phyloP scores from a whole-genome alignment of 2,329 filamentous ascomycete species.

The Nemania diffusa region DNA sequence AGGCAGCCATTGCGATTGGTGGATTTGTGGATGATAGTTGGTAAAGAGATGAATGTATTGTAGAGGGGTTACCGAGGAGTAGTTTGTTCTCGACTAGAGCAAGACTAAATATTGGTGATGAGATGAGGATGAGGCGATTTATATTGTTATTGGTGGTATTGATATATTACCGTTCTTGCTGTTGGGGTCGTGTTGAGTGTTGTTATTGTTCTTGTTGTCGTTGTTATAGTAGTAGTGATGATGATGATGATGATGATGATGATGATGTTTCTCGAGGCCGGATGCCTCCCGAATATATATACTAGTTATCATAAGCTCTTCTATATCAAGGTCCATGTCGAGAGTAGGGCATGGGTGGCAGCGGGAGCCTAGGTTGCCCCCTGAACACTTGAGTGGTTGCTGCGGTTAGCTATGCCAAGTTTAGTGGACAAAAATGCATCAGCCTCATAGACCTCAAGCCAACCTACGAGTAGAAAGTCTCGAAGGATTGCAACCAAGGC shows the following conservation, averaged over 20 bases:
- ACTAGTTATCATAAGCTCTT: slow-evolving; percentile 30
- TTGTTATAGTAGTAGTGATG: slow-evolving; percentile 24
- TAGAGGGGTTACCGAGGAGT: slow-evolving; percentile 11
- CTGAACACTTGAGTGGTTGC: slow-evolving; percentile 10
- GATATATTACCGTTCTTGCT: slow-evolving; percentile 25
- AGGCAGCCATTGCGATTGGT: slow-evolving; percentile 52
- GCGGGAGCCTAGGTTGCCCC: slow-evolving; percentile 30
- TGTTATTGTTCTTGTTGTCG: slow-evolving; percentile 18
- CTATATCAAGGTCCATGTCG: slow-evolving; percentile 26
- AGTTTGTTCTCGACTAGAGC: slow-evolving; percentile 21
- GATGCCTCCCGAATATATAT: slow-evolving; percentile 33
- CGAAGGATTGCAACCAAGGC: slow-evolving; percentile 26
- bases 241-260: slow-evolving; percentile 45
- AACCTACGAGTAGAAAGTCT: not conserved
- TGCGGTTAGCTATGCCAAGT: slow-evolving; percentile 31
- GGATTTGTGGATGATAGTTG: slow-evolving; percentile 22
- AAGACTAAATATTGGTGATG: slow-evolving; percentile 9
- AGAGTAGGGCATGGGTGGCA: slow-evolving; percentile 28
- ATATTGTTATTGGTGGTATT: slow-evolving; percentile 8
- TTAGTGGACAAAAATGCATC: slow-evolving; percentile 23
- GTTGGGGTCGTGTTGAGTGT: slow-evolving; percentile 9
- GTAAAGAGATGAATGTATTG: slow-evolving; percentile 18
- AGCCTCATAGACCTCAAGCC: slow-evolving; percentile 32
- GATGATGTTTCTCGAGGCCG: slow-evolving; percentile 27
- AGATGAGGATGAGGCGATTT: slow-evolving; percentile 20